Percentiles rank a stretch among this genome's conserved stretches.
Evolutionary conservation across 2,329 filamentous ascomycete species (phyloP).

Genomic region (Beauveria caledonica): DNA sequence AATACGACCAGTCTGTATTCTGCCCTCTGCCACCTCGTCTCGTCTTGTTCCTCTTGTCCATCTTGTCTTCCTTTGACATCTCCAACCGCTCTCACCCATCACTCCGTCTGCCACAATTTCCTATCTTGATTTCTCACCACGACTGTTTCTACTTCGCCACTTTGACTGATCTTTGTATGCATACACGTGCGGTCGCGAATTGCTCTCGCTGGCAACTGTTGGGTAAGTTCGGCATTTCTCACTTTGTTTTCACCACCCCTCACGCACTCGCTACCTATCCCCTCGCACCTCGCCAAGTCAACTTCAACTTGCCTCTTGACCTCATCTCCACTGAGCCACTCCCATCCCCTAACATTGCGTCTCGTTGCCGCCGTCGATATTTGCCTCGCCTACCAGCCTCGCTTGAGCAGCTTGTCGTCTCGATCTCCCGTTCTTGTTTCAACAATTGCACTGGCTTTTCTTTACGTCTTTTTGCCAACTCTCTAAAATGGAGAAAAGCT

Average conservation of each 20-base stretch:
- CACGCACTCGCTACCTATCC: background rate
- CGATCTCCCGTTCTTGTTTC: background rate
- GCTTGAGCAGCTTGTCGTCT: background rate
- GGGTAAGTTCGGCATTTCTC: constrained; percentile 11
- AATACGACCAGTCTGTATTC: background rate
- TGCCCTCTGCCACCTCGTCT: background rate
- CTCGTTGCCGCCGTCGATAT: background rate
- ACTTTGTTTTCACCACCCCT: constrained; percentile 6
- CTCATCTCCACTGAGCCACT: background rate
- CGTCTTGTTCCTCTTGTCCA: background rate
- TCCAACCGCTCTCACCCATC: constrained; percentile 2
- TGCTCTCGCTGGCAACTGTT: constrained; percentile 22
- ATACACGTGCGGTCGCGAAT: constrained; percentile 27
- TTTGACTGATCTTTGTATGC: constrained; percentile 27
- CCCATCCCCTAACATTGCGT: background rate
- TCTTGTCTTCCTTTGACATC: constrained; percentile 3
- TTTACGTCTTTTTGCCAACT: background rate
- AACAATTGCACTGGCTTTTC: background rate
- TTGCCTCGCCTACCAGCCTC: constrained; percentile 1
- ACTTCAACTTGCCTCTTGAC: background rate
- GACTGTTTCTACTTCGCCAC: constrained; percentile 1
- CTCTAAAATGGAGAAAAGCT: constrained; percentile 11
- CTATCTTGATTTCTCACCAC: constrained; percentile 7
- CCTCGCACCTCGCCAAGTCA: background rate
- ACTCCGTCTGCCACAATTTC: constrained; percentile 4